Base-by-base conservation (phyloP, 352 stramenopile species). In the Globisporangium canariense region DNA sequence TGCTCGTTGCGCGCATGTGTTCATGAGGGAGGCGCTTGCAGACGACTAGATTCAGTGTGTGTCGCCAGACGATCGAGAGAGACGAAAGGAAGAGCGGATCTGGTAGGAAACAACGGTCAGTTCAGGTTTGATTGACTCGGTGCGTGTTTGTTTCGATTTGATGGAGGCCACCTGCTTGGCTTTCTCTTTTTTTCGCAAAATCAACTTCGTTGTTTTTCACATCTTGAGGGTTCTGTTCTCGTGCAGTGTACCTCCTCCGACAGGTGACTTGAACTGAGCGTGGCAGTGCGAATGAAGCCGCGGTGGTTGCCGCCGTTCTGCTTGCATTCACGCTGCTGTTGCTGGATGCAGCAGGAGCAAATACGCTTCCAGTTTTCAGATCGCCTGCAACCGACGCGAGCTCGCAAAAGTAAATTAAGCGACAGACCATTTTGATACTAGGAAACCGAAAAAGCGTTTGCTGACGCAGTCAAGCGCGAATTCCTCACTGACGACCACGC, bases 81-180 rank as follows among this genome's bases (percentile, higher is more conserved):
- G 16, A 47, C 41, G 16, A 47, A 18, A 47, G 41, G 20, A 38
- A 55, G 16, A 56, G 50, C 28, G 50, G 10, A 56, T 40, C 28
- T 40, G 16, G 50, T 56, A 41, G 50, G 50, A 56, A 56, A 56
- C 50, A 56, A 25, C 16, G 50, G 36, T 22, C 16, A 11, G 50
- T 56, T 25, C 50, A 38, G 50, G 28, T 22, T 56, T 56, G 50
- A 56, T 56, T 56, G 50, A 56, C 50, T 36, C 13, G 40, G 28
- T 51, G 43, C 47, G 47, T 58, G 36, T 65, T 32, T 59, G 46
- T 30, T 58, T 56, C 30, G 36, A 22, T 45, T 47, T 30, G 50
- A 43, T 54, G 38, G 51, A 57, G 50, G 34, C 16, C 50, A 5
- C 25, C 53, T 57, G 53, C 47, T 59, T 58, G 58, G 30, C 55